Conservation (phyloP, 2,329 filamentous ascomycete genomes). For the Hymenoscyphus occultus region DNA sequence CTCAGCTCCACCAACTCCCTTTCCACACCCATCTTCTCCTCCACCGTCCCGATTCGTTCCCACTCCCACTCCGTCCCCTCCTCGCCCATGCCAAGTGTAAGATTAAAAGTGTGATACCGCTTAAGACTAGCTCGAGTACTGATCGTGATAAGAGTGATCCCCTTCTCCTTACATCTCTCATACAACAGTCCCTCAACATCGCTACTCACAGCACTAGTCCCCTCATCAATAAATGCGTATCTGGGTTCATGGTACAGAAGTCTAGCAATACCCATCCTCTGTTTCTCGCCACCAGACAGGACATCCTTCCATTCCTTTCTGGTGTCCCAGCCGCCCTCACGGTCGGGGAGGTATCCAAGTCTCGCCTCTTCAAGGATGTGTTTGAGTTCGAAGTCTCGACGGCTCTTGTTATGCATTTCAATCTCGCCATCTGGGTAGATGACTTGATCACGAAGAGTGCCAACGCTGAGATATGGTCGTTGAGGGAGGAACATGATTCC, state of each 20-base stretch:
- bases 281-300: slow-evolving; percentile 95
- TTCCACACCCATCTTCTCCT: slow-evolving; percentile 90
- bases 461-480: slow-evolving; percentile 85
- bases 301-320: slow-evolving; percentile 99
- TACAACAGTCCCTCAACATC: slow-evolving; percentile 95
- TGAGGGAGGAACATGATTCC: slow-evolving; percentile 99
- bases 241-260: slow-evolving; percentile 91
- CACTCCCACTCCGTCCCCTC: slow-evolving; percentile 87
- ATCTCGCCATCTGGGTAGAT: slow-evolving; percentile 95
- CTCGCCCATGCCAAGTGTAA: slow-evolving; percentile 77
- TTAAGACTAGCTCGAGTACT: slow-evolving; percentile 92
- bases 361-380: slow-evolving; percentile 77
- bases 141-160: slow-evolving; percentile 94
- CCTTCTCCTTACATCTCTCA: slow-evolving; percentile 86
- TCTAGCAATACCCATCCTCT: slow-evolving; percentile 86
- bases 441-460: slow-evolving; percentile 92
- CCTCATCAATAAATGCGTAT: slow-evolving; percentile 94
- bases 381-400: slow-evolving; percentile 74
- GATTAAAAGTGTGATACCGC: slow-evolving; percentile 90
- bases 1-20: slow-evolving; percentile 83
- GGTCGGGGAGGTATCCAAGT: slow-evolving; percentile 83
- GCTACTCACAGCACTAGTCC: slow-evolving; percentile 87
- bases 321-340: slow-evolving; percentile 95
- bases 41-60: slow-evolving; percentile 87
- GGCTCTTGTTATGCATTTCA: slow-evolving; percentile 83